Evolutionary conservation across 2,329 filamentous ascomycete species (phyloP), one percentile per base, ranked within the genome.

Genomic region (Alternaria postmessia): DNA sequence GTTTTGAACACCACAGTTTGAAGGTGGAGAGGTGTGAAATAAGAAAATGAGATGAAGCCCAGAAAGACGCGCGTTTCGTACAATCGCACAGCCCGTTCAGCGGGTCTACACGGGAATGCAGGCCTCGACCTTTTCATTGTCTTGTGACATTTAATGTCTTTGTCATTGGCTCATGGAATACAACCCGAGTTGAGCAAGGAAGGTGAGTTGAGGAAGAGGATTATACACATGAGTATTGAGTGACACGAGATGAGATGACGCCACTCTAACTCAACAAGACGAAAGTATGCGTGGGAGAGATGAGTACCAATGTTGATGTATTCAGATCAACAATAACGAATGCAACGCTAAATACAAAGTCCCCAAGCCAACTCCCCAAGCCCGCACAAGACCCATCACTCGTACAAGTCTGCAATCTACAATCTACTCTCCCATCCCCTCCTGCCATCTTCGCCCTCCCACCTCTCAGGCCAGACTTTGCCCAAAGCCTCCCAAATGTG

Each of bases 401-500:
- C 46, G 22, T 22, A 36, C 20, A 36, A 26, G 5, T 20, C 22
- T 34, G 14, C 38, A 57, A 7, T 22, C 38, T 84, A 97, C 79
- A 97, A 81, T 68, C 91, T 88, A 78, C 91, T 94, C 80, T 97
- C 92, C 61, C 95, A 64, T 14, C 59, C 61, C 22, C 78, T 88
- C 84, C 58, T 87, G 8, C 78, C 88, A 85, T 59, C 87, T n/a
- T 78, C 88, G 84, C 62, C 87, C 88, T 61, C 89, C 89, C 20
- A 92, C 91, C 93, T 89, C 70, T 96, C 92, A 2, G 95, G 95
- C 95, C 95, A 99, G 66, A 99, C 90, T 65, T 91, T 84, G 60
- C 90, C 88, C 76, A 99, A 89, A 26, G 93, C 94, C 80, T 98
- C 94, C 92, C 93, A 97, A 63, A 98, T 94, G 78, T 96, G 91